Base-by-base conservation (phyloP, 306 rosid genomes). In the Mimosa bimucronata region DNA sequence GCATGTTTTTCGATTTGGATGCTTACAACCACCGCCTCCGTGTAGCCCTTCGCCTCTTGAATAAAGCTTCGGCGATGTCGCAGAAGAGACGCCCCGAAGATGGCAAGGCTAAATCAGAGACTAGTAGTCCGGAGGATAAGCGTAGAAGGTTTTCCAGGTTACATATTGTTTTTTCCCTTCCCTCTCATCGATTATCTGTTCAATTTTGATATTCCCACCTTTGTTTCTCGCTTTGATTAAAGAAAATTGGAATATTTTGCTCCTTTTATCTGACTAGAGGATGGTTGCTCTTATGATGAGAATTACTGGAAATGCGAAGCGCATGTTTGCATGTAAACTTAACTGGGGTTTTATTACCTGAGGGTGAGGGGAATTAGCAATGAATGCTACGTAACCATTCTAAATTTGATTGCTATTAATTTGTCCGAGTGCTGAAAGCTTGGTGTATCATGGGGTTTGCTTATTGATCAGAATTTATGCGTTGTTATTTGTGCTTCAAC, bases 51-150 rank as follows among this genome's bases (percentile, higher is more conserved):
- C 38, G 64, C 66, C 42, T 78, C 18, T 44, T 16, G 76, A 73
- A 41, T 37, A 34, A 34, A 34, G 31, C 66, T 77, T 80, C 76
- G 74, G 64, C 75, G 86, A 90, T 90, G 98, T 94, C 98, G 81
- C 97, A 89, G 86, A 92, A 92, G 86, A 83, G 97, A 79, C 86
- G 89, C 77, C 90, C 90, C 4, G 98, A 94, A 52, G 94, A 94
- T 29, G 87, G 82, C 48, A 88, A 84, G 78, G 83, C 78, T 60
- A 82, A 82, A 40, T 69, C 89, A 5, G 94, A 83, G 3, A 83
- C 80, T 52, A 67, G 66, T 19, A 72, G 68, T 76, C 84, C 94
- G 0, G 93, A 88, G 18, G 93, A 90, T 77, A 94, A 94, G 91
- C 97, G 97, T 44, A 67, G 93, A 60, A 88, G 83, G 88, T 81